These are phyloP conservation scores for Podosphaera fusca DNA, from an alignment of 2,329 filamentous ascomycete species.

Conservation along the genomic window DNA sequence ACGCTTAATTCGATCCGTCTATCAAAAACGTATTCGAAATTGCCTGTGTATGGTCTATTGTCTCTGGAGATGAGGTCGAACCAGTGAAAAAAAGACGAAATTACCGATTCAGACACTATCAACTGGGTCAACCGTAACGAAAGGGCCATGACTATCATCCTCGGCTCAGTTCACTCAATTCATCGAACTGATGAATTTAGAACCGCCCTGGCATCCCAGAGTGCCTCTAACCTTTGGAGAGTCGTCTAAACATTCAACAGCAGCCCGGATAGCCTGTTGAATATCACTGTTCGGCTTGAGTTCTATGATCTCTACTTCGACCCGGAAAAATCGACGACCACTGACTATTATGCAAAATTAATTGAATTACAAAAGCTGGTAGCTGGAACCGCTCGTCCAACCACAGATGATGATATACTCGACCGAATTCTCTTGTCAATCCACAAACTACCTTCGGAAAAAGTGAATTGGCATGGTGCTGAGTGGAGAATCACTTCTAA, in stretches of 20 bases:
- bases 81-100: background rate
- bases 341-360: background rate
- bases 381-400: background rate
- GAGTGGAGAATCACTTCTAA: too few relatives aligned
- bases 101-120: background rate
- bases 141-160: background rate
- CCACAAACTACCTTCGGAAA: background rate
- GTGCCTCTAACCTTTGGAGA: background rate
- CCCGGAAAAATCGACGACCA: background rate
- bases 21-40: too few relatives aligned
- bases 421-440: too few relatives aligned
- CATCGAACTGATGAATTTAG: background rate
- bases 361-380: background rate
- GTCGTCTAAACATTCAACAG: background rate
- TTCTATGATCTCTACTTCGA: background rate
- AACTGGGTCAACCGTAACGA: background rate
- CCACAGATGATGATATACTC: too few relatives aligned
- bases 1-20: too few relatives aligned
- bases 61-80: constrained; percentile 14
- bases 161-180: background rate
- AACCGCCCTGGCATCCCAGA: background rate
- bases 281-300: background rate
- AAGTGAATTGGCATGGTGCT: background rate
- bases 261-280: background rate
- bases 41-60: too few relatives aligned